Conservation (phyloP, 257 asterid species). For the Nicotiana tabacum region DNA sequence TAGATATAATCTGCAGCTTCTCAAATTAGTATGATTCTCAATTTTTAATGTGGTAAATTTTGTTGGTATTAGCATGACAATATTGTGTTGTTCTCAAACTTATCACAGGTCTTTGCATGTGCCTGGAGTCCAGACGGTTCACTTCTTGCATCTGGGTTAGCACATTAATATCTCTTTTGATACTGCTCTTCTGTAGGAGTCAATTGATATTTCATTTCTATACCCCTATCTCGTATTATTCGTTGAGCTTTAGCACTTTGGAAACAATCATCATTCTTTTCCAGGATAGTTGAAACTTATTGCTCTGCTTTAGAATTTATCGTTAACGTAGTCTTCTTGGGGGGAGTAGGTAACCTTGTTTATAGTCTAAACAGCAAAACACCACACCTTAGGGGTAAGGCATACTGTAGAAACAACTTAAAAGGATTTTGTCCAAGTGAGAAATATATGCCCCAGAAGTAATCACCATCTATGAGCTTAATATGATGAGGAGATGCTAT, state of each 20-base stretch:
- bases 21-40: background rate
- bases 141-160: slow-evolving; percentile 98
- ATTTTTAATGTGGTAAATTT: background rate
- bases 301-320: background rate
- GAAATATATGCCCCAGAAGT: background rate
- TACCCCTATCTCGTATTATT: background rate
- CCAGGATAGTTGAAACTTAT: background rate
- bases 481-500: background rate
- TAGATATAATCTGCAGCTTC: slow-evolving; percentile 2
- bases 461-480: background rate
- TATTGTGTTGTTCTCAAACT: slow-evolving; percentile 8
- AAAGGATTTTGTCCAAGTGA: background rate
- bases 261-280: background rate
- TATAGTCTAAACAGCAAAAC: background rate
- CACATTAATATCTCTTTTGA: slow-evolving; percentile 9
- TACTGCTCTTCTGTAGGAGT: background rate
- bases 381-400: background rate
- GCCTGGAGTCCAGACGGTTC: slow-evolving; percentile 93
- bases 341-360: background rate
- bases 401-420: background rate
- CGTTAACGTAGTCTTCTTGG: background rate
- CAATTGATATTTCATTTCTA: background rate
- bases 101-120: slow-evolving; percentile 93
- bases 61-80: background rate
- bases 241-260: background rate